phyloP scores from a whole-genome alignment of 306 rosid species.

The Mucuna pruriens region DNA sequence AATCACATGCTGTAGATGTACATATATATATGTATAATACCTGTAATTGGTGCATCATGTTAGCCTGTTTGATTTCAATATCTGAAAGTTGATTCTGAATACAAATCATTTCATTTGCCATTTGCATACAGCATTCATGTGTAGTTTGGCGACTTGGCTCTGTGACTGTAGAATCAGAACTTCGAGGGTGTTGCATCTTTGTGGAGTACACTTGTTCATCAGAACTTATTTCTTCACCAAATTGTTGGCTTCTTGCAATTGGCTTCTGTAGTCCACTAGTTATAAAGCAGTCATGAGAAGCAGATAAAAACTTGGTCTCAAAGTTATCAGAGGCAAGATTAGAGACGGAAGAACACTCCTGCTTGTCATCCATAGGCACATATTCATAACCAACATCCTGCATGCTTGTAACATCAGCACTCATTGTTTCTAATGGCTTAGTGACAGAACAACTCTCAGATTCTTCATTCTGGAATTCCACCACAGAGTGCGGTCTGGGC shows the following conservation, averaged over 20 bases:
- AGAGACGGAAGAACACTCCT: constrained; percentile 77
- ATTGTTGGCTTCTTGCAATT: constrained; percentile 51
- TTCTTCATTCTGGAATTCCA: constrained; percentile 67
- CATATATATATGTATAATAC: constrained; percentile 37
- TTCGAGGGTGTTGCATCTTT: constrained; percentile 57
- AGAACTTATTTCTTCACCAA: constrained; percentile 47
- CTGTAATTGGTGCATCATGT: constrained; percentile 75
- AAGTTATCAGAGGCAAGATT: constrained; percentile 54
- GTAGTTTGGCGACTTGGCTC: constrained; percentile 58
- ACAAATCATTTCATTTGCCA: constrained; percentile 66
- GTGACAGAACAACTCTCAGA: constrained; percentile 82
- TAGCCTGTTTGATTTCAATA: constrained; percentile 78
- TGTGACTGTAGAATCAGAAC: constrained; percentile 70
- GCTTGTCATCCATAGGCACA: constrained; percentile 79
- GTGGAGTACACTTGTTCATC: constrained; percentile 51
- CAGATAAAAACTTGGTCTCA: constrained; percentile 58
- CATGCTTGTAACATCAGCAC: constrained; percentile 64
- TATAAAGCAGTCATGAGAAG: constrained; percentile 57
- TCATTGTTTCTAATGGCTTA: constrained; percentile 67
- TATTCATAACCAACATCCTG: constrained; percentile 67
- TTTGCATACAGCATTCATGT: constrained; percentile 61
- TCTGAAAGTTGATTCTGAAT: constrained; percentile 76
- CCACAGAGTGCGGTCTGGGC: constrained; percentile 51
- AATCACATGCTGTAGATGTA: neutral
- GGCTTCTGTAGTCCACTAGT: constrained; percentile 47